Percentiles rank a stretch among this genome's conserved stretches.
Conservation (phyloP, 192 early-diverging fungal genomes). For the Umbelopsis sp. region DNA sequence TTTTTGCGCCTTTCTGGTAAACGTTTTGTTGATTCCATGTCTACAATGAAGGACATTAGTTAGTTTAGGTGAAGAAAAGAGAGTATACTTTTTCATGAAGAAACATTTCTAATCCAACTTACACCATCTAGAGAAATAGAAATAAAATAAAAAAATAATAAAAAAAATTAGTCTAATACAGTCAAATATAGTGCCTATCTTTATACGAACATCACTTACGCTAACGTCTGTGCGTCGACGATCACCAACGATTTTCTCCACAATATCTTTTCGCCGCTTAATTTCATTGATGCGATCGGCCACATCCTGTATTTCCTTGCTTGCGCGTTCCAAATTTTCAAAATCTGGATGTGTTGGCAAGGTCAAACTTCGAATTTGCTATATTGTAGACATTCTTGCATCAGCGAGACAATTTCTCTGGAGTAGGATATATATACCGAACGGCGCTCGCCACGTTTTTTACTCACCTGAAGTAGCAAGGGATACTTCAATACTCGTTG, state of each 20-base stretch:
- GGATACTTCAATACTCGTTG: constrained; percentile 98
- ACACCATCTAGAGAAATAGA: constrained; percentile 44
- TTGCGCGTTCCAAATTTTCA: constrained; percentile 50
- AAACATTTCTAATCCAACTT: constrained; percentile 24
- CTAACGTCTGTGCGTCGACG: constrained; percentile 69
- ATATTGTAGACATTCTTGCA: neutral
- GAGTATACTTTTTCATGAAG: too few species aligned
- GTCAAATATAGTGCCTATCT: too few species aligned
- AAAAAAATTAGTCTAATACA: too few species aligned
- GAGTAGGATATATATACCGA: too few species aligned
- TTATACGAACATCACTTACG: constrained; percentile 48
- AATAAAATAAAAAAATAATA: too few species aligned
- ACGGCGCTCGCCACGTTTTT: neutral
- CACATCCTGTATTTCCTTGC: constrained; percentile 57
- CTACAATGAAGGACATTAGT: constrained; percentile 38
- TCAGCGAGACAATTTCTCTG: neutral
- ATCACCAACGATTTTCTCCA: constrained; percentile 79
- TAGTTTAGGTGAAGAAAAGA: neutral
- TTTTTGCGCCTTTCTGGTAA: constrained; percentile 62
- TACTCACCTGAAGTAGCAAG: constrained; percentile 66
- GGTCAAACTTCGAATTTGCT: constrained; percentile 44
- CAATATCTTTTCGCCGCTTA: constrained; percentile 85
- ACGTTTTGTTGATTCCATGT: constrained; percentile 76
- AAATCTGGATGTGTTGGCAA: constrained; percentile 57
- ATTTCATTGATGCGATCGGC: constrained; percentile 86